Base-by-base conservation (phyloP, 2,329 filamentous ascomycete species). In the Neonectria faginata region DNA sequence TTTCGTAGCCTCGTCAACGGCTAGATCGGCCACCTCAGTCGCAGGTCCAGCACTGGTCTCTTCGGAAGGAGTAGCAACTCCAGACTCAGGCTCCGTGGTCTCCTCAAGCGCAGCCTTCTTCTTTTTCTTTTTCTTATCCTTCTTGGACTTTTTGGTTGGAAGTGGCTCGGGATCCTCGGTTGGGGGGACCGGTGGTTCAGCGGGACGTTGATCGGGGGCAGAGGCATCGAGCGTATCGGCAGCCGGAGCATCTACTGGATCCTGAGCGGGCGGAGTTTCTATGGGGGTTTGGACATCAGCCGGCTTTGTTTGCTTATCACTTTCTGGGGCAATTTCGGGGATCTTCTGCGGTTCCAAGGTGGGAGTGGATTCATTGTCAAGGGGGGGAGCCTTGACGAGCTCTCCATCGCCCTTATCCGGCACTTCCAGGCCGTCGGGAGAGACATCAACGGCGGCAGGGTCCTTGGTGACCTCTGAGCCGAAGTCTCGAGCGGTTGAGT, bases 61-160 rank as follows among this genome's bases (percentile, higher is more conserved):
- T 59, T 70, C 67, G 44, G 65, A 60, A 42, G 66, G 53, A 47
- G 64, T 31, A 27, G 57, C 62, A 48, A 66, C 57, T 22, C 51
- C 66, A 57, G 70, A 68, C 25, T 67, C 69, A 39, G 64, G 55
- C 56, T 67, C 68, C 33, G 54, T 58, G 18, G 57, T 48, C 31
- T 72, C 73, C 45, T 73, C 70, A 11, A 72, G 54, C 20, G 61
- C 68, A 8, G 67, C 60, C 64, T 72, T 73, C 65, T 77, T 78
- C 71, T 74, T 78, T 54, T 75, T 76, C 66, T 73, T 78, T 57
- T 75, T 78, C 62, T 75, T 79, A 2, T 77, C 75, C 62, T 77
- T 79, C 67, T 78, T 78, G 16, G 77, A 77, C 54, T 75, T 78
- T 5, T 64, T 65, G n/a, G 74, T 44, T 33, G 59, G 50, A 31